Conservation (phyloP, 441 rosid genomes). For the Populus hybrid region DNA sequence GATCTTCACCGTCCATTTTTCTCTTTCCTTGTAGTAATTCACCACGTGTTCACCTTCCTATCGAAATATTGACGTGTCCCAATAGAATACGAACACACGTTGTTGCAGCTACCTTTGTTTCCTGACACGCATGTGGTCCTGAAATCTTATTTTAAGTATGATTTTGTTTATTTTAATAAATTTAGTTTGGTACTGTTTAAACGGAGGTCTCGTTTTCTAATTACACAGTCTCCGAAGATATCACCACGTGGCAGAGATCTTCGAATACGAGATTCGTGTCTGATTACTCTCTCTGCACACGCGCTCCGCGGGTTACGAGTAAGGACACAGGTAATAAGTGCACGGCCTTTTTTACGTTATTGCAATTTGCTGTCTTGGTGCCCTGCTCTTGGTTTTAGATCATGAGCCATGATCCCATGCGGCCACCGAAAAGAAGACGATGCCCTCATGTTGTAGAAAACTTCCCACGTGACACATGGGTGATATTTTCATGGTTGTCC, state of each 20-base stretch:
- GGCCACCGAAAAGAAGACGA: neutral
- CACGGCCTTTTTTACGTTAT: neutral
- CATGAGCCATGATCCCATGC: neutral
- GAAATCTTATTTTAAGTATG: neutral
- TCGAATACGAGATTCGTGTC: slow-evolving; percentile 35
- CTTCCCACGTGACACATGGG: no score
- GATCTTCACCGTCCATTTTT: slow-evolving; percentile 57
- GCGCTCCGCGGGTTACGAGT: neutral
- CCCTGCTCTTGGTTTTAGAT: neutral
- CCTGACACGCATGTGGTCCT: slow-evolving; percentile 86
- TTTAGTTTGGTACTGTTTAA: neutral
- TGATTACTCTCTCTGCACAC: slow-evolving; percentile 12
- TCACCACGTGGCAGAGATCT: slow-evolving; percentile 41
- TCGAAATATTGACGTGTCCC: slow-evolving; percentile 44
- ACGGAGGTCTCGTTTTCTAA: neutral
- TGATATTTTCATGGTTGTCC: no score
- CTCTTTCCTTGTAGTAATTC: slow-evolving; percentile 12
- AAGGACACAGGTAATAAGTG: neutral
- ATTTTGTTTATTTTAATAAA: neutral
- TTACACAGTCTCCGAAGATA: slow-evolving; percentile 2
- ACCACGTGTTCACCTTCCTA: slow-evolving; percentile 32
- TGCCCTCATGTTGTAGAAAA: no score
- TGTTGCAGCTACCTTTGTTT: slow-evolving; percentile 33
- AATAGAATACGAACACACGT: slow-evolving; percentile 35
- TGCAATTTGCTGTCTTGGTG: neutral